Base-by-base conservation (phyloP, 2,329 filamentous ascomycete species). In the Cyclaneusma minus region DNA sequence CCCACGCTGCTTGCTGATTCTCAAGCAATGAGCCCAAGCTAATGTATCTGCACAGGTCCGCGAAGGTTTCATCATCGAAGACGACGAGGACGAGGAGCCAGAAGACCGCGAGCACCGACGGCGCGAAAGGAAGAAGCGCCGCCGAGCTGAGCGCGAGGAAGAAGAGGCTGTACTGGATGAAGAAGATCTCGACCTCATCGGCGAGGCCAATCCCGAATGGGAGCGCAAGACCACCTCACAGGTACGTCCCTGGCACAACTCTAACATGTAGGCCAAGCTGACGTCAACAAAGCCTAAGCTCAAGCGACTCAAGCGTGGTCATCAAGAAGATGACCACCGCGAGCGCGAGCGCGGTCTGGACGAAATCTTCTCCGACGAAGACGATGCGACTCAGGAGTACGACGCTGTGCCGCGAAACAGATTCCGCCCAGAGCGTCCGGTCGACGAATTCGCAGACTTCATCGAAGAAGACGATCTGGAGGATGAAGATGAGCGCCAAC, bases 381-480 rank as follows among this genome's bases (percentile, higher is more conserved):
- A 95, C 35, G 85, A 92, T 29, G 63, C 58, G 4, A 50, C 48
- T 11, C 62, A 66, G 21, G 58, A 59, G 17, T 44, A 41, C 29
- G 63, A 63, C 31, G 51, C 56, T 22, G 54, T 52, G 15, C 45
- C 46, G 11, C 42, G 46, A 22, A 43, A 41, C 10, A 45, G 43
- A 22, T 38, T 49, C 23, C 48, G 51, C 16, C 39, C 42, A 12
- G 54, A 60, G 32, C 65, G 78, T 31, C 61, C 62, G 34, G 68
- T 68, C 24, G 80, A 91, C 49, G 83, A 92, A 44, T 82, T 92
- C 50, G 83, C 83, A 33, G 85, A 87, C 48, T 98, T 98, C 52
- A 98, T 98, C 45, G 87, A 95, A 48, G 84, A 94, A 42, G 89
- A 95, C 42, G 85, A 83, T 34, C 81, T 84, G 25, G 81, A 83